Evolutionary conservation across 2,329 filamentous ascomycete species (phyloP).

Genomic region (Calonectria hawksworthii): DNA sequence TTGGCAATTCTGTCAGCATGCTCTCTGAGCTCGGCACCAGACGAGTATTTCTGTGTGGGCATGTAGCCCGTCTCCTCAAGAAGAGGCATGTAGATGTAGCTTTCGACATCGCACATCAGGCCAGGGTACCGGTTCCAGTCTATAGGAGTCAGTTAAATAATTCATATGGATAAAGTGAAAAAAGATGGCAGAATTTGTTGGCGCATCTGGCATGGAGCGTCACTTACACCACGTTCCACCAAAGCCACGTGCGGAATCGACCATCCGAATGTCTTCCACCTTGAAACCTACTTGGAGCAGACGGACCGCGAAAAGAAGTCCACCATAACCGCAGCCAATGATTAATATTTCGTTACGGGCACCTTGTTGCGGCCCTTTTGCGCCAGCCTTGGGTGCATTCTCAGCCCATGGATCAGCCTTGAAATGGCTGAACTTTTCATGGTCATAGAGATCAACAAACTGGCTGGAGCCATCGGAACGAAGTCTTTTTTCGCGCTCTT

Average conservation of each 20-base stretch:
- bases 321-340: conserved; percentile 54
- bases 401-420: conserved; percentile 53
- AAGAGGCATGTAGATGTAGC: conserved; percentile 70
- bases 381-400: conserved; percentile 41
- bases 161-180: too few species aligned
- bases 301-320: conserved; percentile 48
- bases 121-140: conserved; percentile 66
- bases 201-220: too few species aligned
- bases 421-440: conserved; percentile 41
- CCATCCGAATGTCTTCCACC: conserved; percentile 54
- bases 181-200: too few species aligned
- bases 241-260: conserved; percentile 18
- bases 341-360: conserved; percentile 47
- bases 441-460: conserved; percentile 47
- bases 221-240: conserved; percentile 21
- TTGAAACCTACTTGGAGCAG: conserved; percentile 42
- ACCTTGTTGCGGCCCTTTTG: conserved; percentile 35
- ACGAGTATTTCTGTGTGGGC: conserved; percentile 64
- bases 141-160: background rate
- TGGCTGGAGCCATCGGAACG: conserved; percentile 50
- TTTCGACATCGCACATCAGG: conserved; percentile 70
- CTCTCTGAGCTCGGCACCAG: conserved; percentile 57
- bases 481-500: conserved; percentile 52
- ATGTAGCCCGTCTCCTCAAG: conserved; percentile 73
- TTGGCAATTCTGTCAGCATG: conserved; percentile 59